These are phyloP conservation scores for Neobulgaria alba DNA, from an alignment of 2,329 filamentous ascomycete genomes.

Conservation along the genomic window DNA sequence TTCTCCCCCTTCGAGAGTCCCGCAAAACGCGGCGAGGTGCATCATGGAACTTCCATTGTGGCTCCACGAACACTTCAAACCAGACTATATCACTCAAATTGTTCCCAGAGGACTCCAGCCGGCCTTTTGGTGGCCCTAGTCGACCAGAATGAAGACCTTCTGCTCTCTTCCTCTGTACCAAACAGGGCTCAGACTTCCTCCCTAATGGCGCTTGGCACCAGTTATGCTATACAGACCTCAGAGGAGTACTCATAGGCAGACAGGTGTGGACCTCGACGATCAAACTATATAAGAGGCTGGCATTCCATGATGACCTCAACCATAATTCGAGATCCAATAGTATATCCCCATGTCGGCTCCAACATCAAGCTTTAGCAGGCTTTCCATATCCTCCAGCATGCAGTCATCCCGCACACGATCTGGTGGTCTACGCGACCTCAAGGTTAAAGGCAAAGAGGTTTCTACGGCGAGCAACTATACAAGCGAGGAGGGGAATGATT, in stretches of 20 bases:
- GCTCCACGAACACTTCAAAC: slow-evolving; percentile 2
- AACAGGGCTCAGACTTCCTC: slow-evolving; percentile 7
- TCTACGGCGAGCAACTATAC: background rate
- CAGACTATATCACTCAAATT: slow-evolving; percentile 10
- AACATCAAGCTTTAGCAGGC: slow-evolving; percentile 24
- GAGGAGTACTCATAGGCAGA: slow-evolving; percentile 18
- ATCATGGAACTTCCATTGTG: background rate
- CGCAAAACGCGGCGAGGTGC: slow-evolving; percentile 9
- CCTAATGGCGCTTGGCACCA: background rate
- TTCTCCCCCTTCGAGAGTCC: background rate
- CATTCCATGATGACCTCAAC: slow-evolving; percentile 17
- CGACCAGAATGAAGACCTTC: background rate
- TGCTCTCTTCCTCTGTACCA: background rate
- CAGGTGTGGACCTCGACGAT: slow-evolving; percentile 8
- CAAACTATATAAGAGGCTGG: slow-evolving; percentile 19
- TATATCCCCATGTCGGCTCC: slow-evolving; percentile 25
- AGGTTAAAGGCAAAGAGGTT: slow-evolving; percentile 16
- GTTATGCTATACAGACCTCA: slow-evolving; percentile 15
- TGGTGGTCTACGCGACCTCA: slow-evolving; percentile 7
- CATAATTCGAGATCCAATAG: background rate
- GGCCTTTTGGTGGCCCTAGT: background rate
- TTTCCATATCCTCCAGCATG: slow-evolving; percentile 24
- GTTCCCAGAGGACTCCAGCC: slow-evolving; percentile 1
- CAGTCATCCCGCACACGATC: slow-evolving; percentile 15
- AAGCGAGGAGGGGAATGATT: slow-evolving; percentile 5